Evolutionary conservation across 345 rosid genomes (phyloP).

Genomic region (Eucalyptus polyanthemos): DNA sequence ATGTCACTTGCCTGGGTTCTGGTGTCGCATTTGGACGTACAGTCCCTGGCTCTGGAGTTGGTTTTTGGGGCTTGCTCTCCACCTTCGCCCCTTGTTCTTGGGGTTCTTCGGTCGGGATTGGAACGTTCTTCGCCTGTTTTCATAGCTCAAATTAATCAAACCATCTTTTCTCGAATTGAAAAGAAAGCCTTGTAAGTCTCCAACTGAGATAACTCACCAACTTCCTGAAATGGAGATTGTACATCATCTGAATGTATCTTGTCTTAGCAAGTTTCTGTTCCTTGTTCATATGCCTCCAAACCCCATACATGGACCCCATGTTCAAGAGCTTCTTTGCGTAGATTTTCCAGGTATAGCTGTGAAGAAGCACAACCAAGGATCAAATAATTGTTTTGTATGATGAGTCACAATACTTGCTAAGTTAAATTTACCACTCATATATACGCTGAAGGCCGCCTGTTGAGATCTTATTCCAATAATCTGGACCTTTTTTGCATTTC

Average conservation of each 20-base stretch:
- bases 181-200: not conserved
- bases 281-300: constrained; percentile 76
- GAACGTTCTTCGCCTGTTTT: constrained; percentile 39
- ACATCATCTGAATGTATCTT: constrained; percentile 59
- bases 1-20: not conserved
- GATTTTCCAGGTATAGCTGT: constrained; percentile 93
- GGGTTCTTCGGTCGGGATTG: constrained; percentile 29
- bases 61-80: not conserved
- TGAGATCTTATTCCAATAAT: constrained; percentile 53
- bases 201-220: constrained; percentile 31
- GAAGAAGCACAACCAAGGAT: not conserved
- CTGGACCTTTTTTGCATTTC: constrained; percentile 40
- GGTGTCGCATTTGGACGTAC: not conserved
- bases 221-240: constrained; percentile 59
- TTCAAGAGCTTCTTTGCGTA: constrained; percentile 56
- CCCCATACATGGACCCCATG: constrained; percentile 73
- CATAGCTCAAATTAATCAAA: not conserved
- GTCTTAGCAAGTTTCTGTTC: constrained; percentile 66
- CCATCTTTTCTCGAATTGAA: not conserved
- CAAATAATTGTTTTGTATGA: not conserved
- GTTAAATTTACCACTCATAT: constrained; percentile 49
- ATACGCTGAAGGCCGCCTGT: constrained; percentile 58
- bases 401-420: not conserved
- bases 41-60: not conserved
- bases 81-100: not conserved